Percentiles rank a stretch among this genome's conserved stretches.
Conservation (phyloP, 1,284 basidiomycete species). For the Ganoderma sp. region DNA sequence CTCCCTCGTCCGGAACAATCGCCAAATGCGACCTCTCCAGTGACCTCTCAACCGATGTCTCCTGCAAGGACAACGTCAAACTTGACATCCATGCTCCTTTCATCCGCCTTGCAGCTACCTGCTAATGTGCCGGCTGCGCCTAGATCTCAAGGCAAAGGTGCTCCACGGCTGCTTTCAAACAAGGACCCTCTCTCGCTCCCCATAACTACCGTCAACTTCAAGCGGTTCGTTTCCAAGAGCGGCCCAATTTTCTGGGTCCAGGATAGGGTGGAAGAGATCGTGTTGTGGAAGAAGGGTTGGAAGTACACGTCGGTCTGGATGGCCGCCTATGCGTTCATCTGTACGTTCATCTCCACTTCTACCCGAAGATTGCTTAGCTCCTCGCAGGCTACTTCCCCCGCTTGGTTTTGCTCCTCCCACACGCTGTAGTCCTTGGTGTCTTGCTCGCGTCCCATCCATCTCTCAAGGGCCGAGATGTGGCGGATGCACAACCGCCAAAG, state of each 20-base stretch:
- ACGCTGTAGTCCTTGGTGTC: constrained; percentile 57
- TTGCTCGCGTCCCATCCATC: constrained; percentile 64
- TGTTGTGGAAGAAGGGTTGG: constrained; percentile 76
- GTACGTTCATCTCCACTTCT: constrained; percentile 47
- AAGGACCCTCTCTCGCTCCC: constrained; percentile 73
- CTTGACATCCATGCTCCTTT: constrained; percentile 43
- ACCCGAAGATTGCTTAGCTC: not conserved
- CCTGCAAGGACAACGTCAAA: constrained; percentile 36
- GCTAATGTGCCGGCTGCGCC: constrained; percentile 38
- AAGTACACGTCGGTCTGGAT: constrained; percentile 71
- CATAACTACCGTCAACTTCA: constrained; percentile 74
- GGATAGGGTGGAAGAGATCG: constrained; percentile 74
- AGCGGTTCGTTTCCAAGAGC: constrained; percentile 68
- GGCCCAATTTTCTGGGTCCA: constrained; percentile 81
- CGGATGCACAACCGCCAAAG: constrained; percentile 22
- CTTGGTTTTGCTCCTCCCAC: constrained; percentile 67
- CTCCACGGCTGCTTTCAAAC: constrained; percentile 48
- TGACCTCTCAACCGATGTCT: constrained; percentile 29
- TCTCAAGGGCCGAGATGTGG: constrained; percentile 24
- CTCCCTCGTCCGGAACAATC: constrained; percentile 48
- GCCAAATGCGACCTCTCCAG: constrained; percentile 31
- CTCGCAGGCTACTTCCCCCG: constrained; percentile 69
- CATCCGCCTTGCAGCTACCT: constrained; percentile 42
- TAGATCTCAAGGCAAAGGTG: constrained; percentile 34
- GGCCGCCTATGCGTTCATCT: constrained; percentile 69